A percentile compares a stretch with the other conserved stretches of the same genome.
Conservation (phyloP, 106 monocot species). For the Ottelia alismoides region DNA sequence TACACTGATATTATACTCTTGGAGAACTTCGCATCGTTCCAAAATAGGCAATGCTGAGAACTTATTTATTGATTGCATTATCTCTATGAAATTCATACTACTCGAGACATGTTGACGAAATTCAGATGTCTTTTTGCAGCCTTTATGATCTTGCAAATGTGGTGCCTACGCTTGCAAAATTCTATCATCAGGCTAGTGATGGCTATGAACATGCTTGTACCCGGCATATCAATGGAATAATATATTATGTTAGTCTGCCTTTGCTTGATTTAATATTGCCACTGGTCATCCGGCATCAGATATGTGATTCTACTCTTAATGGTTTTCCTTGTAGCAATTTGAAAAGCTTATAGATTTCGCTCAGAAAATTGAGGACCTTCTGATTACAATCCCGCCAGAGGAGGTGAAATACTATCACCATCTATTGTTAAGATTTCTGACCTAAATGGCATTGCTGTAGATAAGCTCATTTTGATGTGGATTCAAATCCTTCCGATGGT, state of each 20-base stretch:
- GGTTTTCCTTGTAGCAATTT: conserved; percentile 70
- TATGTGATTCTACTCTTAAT: background rate
- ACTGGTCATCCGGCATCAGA: background rate
- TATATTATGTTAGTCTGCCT: conserved; percentile 43
- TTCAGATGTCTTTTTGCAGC: conserved; percentile 62
- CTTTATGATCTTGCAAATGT: conserved; percentile 98
- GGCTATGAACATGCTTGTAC: conserved; percentile 92
- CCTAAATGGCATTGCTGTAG: no score
- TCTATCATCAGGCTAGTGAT: conserved; percentile 98
- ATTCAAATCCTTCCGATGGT: no score
- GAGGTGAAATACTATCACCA: conserved; percentile 50
- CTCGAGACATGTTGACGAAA: conserved; percentile 7
- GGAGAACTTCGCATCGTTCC: conserved; percentile 97
- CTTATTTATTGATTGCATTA: conserved; percentile 2
- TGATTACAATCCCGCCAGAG: conserved; percentile 77
- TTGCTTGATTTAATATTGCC: background rate
- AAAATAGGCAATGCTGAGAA: conserved; percentile 56
- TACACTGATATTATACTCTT: conserved; percentile 78
- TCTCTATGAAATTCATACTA: no score
- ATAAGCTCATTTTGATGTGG: no score
- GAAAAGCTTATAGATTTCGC: conserved; percentile 84
- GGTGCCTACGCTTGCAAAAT: conserved; percentile 88
- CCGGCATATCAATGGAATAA: conserved; percentile 71
- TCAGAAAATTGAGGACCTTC: conserved; percentile 73
- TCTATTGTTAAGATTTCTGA: no score